phyloP scores from a whole-genome alignment of 257 asterid species.

The Mentha longifolia region DNA sequence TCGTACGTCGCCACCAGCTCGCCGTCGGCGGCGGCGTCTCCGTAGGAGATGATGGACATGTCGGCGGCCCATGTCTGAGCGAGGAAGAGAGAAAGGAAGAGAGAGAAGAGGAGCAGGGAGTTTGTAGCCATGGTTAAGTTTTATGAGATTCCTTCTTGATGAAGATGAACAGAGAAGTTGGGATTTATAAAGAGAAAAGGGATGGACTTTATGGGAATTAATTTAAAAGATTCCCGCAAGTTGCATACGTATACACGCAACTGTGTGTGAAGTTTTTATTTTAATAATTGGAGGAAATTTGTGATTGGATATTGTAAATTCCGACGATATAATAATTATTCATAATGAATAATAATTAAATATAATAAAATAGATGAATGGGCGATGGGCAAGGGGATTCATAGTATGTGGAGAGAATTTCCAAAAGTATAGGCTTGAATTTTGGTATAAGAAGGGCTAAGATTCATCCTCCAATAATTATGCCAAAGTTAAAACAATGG shows the following conservation, averaged over 20 bases:
- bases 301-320: background rate
- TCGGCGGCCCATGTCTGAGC: conserved; percentile 46
- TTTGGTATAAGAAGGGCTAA: background rate
- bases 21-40: conserved; percentile 35
- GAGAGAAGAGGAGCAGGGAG: conserved; percentile 30
- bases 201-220: conserved; percentile 27
- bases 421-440: background rate
- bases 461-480: background rate
- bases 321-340: background rate
- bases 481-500: background rate
- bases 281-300: background rate
- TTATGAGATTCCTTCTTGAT: conserved; percentile 10
- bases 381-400: background rate
- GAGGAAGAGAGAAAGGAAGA: conserved; percentile 31
- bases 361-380: background rate
- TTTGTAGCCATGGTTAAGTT: conserved; percentile 36
- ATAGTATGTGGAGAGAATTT: background rate
- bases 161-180: conserved; percentile 8
- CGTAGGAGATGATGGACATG: conserved; percentile 68
- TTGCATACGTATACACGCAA: conserved; percentile 2
- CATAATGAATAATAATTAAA: background rate
- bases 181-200: conserved; percentile 31
- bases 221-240: conserved; percentile 8
- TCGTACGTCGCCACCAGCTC: conserved; percentile 50
- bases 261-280: background rate